Percentiles rank a stretch among this genome's conserved stretches.
These are phyloP conservation scores for Xerocomus minutiporus DNA, from an alignment of 1,284 basidiomycete genomes.

Conservation along the genomic window DNA sequence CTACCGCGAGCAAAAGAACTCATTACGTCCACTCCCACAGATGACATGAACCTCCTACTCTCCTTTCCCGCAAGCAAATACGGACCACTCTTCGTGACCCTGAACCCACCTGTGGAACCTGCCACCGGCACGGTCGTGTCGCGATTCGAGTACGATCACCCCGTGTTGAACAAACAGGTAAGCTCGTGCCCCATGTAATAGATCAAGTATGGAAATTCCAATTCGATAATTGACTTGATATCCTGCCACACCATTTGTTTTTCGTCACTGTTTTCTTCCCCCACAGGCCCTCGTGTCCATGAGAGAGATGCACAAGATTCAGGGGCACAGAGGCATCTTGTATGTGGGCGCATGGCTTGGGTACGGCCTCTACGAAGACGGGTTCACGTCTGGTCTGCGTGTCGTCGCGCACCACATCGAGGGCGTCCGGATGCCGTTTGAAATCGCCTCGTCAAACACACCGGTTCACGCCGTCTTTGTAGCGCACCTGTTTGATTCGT, in stretches of 20 bases:
- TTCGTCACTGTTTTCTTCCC: neutral
- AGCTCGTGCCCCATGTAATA: constrained; percentile 5
- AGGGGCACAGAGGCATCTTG: constrained; percentile 60
- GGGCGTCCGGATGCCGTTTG: constrained; percentile 23
- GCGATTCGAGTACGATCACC: constrained; percentile 66
- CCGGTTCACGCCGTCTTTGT: constrained; percentile 17
- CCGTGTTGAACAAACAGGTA: constrained; percentile 52
- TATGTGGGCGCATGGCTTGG: constrained; percentile 79
- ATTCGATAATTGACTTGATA: neutral
- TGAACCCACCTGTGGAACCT: constrained; percentile 56
- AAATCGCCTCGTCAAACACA: constrained; percentile 26
- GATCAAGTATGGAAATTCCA: neutral
- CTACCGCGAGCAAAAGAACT: no score
- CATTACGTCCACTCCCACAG: constrained; percentile 29
- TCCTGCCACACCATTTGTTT: neutral
- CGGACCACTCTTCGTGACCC: constrained; percentile 36
- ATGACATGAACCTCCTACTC: constrained; percentile 72
- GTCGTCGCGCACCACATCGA: constrained; percentile 26
- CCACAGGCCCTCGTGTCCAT: constrained; percentile 56
- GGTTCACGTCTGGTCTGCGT: constrained; percentile 48
- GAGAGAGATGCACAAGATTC: constrained; percentile 47
- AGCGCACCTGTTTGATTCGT: constrained; percentile 28
- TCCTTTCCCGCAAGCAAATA: constrained; percentile 44
- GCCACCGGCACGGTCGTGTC: constrained; percentile 45
- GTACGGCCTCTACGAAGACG: constrained; percentile 56